These are phyloP conservation scores for Echria macrotheca DNA, from an alignment of 495 filamentous ascomycete genomes.

Conservation along the genomic window DNA sequence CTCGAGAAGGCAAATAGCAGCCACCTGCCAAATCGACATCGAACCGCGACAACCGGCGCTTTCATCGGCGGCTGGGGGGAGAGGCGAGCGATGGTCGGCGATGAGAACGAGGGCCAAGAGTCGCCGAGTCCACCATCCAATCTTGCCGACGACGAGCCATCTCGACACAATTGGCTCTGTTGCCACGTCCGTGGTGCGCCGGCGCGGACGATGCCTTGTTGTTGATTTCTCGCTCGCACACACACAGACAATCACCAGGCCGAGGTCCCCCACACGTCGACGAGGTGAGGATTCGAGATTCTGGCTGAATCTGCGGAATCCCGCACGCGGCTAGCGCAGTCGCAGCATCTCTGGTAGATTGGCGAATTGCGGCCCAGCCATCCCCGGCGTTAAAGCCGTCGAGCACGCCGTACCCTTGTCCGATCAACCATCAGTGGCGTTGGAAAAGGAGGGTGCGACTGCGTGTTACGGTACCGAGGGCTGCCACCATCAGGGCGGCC, in stretches of 20 bases:
- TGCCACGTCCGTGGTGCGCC: background rate
- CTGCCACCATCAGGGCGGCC: background rate
- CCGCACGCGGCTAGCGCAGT: too few relatives aligned
- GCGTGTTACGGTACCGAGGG: conserved; percentile 13
- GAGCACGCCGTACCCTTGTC: conserved; percentile 10
- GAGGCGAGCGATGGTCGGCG: background rate
- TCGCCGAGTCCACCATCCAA: conserved; percentile 3
- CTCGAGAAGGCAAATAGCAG: conserved; percentile 10
- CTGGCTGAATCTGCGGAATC: conserved; percentile 20
- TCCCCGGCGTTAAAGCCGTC: conserved; percentile 26
- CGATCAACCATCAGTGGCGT: conserved; percentile 14
- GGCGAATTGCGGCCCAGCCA: conserved; percentile 11
- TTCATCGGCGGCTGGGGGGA: conserved; percentile 10
- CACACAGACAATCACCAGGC: too few relatives aligned
- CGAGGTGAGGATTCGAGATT: too few relatives aligned
- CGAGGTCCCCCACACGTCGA: too few relatives aligned
- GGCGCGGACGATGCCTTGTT: background rate
- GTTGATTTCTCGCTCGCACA: too few relatives aligned
- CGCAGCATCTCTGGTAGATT: too few relatives aligned
- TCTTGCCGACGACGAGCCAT: background rate
- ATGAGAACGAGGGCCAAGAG: background rate
- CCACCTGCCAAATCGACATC: conserved; percentile 28
- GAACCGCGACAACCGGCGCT: conserved; percentile 17
- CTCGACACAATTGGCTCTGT: conserved; percentile 1
- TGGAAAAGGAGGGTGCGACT: conserved; percentile 2